Conservation (phyloP, 2,329 filamentous ascomycete genomes). For the Tympanopsis confertula region DNA sequence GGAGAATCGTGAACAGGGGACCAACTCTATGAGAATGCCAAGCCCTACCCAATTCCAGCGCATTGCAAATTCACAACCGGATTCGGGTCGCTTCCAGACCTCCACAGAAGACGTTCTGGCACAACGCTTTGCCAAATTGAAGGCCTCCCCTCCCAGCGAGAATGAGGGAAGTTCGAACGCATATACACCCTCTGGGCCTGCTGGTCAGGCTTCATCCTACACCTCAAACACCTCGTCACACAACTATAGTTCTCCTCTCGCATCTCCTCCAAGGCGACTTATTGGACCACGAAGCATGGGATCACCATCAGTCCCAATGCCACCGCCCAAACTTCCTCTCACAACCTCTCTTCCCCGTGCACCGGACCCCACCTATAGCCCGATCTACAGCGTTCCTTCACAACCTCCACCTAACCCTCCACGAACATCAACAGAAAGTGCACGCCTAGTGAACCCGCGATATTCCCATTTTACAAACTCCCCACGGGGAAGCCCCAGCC, state of each 20-base stretch:
- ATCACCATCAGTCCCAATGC: slow-evolving; percentile 5
- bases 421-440: slow-evolving; percentile 15
- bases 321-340: slow-evolving; percentile 16
- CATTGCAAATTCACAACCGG: slow-evolving; percentile 9
- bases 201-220: too few species aligned
- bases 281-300: slow-evolving; percentile 2
- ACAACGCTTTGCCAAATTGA: slow-evolving; percentile 25
- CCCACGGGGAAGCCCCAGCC: not conserved
- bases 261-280: not conserved
- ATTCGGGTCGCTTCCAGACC: not conserved
- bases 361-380: slow-evolving; percentile 33
- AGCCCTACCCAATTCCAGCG: slow-evolving; percentile 23
- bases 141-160: slow-evolving; percentile 11
- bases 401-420: slow-evolving; percentile 22
- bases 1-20: slow-evolving; percentile 10
- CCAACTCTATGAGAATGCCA: slow-evolving; percentile 19
- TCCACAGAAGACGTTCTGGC: slow-evolving; percentile 19
- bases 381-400: slow-evolving; percentile 24
- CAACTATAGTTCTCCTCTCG: too few species aligned
- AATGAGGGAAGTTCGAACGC: too few species aligned
- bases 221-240: too few species aligned
- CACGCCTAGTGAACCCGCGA: not conserved
- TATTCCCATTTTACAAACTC: not conserved
- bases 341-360: slow-evolving; percentile 28
- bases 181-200: too few species aligned